Percentiles rank a stretch among this genome's conserved stretches.
phyloP scores from a whole-genome alignment of 805 yeast genomes.

The Saturnispora mendoncae region DNA sequence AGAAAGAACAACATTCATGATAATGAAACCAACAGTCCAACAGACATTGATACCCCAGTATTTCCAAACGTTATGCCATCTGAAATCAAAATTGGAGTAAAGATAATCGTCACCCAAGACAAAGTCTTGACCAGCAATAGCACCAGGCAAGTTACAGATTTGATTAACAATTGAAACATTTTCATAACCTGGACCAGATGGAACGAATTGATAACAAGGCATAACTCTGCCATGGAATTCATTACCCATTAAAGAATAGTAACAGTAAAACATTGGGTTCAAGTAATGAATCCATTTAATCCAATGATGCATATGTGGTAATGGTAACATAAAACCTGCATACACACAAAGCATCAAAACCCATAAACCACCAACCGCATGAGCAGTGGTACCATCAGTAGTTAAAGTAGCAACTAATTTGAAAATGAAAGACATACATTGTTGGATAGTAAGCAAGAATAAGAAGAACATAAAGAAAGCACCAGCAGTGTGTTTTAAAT shows the following conservation, averaged over 20 bases:
- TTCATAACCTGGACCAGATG: conserved; percentile 48
- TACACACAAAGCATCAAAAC: conserved; percentile 50
- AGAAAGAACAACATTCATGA: conserved; percentile 24
- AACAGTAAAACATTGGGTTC: conserved; percentile 40
- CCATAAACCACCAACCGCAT: conserved; percentile 45
- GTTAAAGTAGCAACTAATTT: conserved; percentile 45
- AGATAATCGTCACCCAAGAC: conserved; percentile 31
- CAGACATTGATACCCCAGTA: conserved; percentile 41
- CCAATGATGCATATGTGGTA: conserved; percentile 46
- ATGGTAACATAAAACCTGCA: conserved; percentile 41
- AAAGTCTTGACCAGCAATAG: conserved; percentile 27
- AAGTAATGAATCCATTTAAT: conserved; percentile 45
- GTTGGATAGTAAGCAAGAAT: conserved; percentile 35
- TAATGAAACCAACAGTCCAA: conserved; percentile 36
- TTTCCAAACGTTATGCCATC: conserved; percentile 37
- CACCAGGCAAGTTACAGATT: conserved; percentile 44
- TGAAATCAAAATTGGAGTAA: conserved; percentile 28
- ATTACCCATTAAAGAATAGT: conserved; percentile 45
- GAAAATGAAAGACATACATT: conserved; percentile 46
- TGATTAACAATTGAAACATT: conserved; percentile 32
- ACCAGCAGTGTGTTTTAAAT: conserved; percentile 43
- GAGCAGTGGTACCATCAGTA: conserved; percentile 46
- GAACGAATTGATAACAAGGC: conserved; percentile 41
- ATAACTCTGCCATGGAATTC: conserved; percentile 49
- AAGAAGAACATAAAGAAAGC: conserved; percentile 42